Percentiles rank a stretch among this genome's conserved stretches.
These are phyloP conservation scores for Epichloe scottii DNA, from an alignment of 2,329 filamentous ascomycete genomes.

Conservation along the genomic window DNA sequence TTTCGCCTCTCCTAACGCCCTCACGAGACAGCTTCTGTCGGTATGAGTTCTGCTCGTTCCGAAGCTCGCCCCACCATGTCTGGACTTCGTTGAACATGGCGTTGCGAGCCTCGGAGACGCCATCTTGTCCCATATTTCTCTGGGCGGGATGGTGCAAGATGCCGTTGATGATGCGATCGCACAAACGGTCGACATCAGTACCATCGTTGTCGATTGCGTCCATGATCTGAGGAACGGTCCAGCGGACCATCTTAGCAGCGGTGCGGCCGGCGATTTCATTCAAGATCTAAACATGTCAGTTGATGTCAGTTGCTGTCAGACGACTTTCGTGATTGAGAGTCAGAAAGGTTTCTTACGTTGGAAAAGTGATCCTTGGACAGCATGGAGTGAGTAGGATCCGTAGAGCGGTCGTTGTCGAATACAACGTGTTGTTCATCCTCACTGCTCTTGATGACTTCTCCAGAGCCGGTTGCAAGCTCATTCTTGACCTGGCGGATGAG, in stretches of 20 bases:
- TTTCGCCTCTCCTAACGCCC: conserved; percentile 64
- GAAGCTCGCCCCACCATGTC: conserved; percentile 68
- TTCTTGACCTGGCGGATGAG: conserved; percentile 78
- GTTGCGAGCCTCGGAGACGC: conserved; percentile 56
- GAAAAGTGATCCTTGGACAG: conserved; percentile 92
- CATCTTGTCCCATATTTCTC: conserved; percentile 55
- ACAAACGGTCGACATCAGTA: conserved; percentile 54
- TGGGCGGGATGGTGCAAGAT: conserved; percentile 84
- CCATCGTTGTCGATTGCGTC: conserved; percentile 71
- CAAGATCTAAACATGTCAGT: conserved; percentile 40
- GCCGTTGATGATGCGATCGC: conserved; percentile 67
- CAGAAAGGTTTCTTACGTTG: conserved; percentile 39
- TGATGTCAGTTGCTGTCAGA: not conserved
- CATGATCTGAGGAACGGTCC: conserved; percentile 84
- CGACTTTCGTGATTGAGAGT: too few species aligned
- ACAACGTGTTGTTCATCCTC: conserved; percentile 75
- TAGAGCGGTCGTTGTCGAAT: conserved; percentile 63
- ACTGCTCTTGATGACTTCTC: conserved; percentile 77
- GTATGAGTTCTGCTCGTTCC: conserved; percentile 49
- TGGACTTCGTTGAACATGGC: conserved; percentile 71
- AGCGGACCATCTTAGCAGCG: conserved; percentile 65
- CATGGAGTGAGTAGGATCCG: conserved; percentile 90
- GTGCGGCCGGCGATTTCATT: conserved; percentile 82
- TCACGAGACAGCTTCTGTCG: conserved; percentile 64
- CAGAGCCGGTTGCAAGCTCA: conserved; percentile 75